These are phyloP conservation scores for Penstemon barbatus DNA, from an alignment of 257 asterid genomes.

Conservation along the genomic window DNA sequence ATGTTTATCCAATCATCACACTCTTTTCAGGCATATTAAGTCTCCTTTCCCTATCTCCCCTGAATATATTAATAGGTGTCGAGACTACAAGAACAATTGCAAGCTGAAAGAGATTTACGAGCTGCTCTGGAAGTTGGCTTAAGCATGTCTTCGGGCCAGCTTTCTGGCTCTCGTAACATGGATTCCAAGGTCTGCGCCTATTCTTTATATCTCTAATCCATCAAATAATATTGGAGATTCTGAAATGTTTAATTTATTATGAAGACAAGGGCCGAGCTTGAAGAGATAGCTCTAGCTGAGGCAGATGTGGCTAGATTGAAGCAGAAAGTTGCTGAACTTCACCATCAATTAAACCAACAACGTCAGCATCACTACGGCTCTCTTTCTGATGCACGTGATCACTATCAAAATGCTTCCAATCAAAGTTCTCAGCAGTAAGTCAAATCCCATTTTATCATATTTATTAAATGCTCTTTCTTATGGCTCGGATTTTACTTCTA, in stretches of 20 bases:
- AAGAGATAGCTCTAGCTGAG: slow-evolving; percentile 98
- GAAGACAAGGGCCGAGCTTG: slow-evolving; percentile 96
- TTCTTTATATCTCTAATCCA: slow-evolving; percentile 19
- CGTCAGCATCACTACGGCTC: slow-evolving; percentile 88
- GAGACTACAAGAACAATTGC: slow-evolving; percentile 95
- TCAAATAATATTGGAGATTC: slow-evolving; percentile 21
- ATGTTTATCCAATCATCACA: too few relatives aligned
- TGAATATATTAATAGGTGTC: slow-evolving; percentile 51
- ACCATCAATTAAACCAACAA: slow-evolving; percentile 93
- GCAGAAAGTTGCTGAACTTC: slow-evolving; percentile 97
- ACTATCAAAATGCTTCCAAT: slow-evolving; percentile 37
- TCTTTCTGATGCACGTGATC: slow-evolving; percentile 69
- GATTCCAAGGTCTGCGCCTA: slow-evolving; percentile 75
- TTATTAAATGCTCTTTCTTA: background rate
- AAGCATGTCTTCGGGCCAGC: slow-evolving; percentile 92
- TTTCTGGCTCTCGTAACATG: slow-evolving; percentile 77
- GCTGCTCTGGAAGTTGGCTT: slow-evolving; percentile 94
- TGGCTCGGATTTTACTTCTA: too few relatives aligned
- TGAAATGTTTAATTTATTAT: slow-evolving; percentile 29
- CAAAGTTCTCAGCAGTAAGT: slow-evolving; percentile 66
- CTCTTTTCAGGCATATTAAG: too few relatives aligned
- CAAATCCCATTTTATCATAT: slow-evolving; percentile 10
- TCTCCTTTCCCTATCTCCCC: too few relatives aligned
- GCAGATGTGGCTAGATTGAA: slow-evolving; percentile 95
- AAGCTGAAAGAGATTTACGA: slow-evolving; percentile 93